phyloP scores from a whole-genome alignment of 2,329 filamentous ascomycete species.

The Nothomitra cinnamomea region DNA sequence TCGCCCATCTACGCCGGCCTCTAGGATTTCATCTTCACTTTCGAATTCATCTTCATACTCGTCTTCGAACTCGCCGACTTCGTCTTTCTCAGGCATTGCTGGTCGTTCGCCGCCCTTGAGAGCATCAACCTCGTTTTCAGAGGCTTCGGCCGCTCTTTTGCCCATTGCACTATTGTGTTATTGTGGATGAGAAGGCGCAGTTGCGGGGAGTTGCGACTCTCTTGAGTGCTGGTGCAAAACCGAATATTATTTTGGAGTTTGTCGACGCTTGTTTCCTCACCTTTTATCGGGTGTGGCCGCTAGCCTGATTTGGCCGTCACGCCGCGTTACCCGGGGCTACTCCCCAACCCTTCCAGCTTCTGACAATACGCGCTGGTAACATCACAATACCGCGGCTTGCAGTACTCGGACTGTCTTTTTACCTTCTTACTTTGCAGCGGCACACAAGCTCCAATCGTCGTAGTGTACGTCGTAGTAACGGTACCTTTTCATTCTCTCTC shows the following conservation, averaged over 20 bases:
- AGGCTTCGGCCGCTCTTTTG: constrained; percentile 39
- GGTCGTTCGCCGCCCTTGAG: constrained; percentile 46
- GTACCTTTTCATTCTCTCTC: too few species aligned
- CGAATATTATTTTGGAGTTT: background rate
- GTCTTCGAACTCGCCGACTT: constrained; percentile 69
- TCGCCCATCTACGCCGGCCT: constrained; percentile 83
- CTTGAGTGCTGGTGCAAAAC: background rate
- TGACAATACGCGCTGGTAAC: background rate
- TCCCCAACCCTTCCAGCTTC: background rate
- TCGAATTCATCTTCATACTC: constrained; percentile 89
- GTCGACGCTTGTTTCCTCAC: background rate
- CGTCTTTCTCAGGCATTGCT: constrained; percentile 29
- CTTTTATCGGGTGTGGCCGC: background rate
- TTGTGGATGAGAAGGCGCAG: background rate
- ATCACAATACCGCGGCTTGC: too few species aligned
- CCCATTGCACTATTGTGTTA: constrained; percentile 30
- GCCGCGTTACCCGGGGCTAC: background rate
- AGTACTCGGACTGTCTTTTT: too few species aligned
- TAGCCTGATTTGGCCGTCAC: background rate
- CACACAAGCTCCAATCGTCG: too few species aligned
- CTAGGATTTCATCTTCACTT: constrained; percentile 80
- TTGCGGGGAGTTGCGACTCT: background rate
- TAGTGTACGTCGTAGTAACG: too few species aligned
- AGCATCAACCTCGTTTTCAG: constrained; percentile 30
- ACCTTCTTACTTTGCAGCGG: too few species aligned